Conservation (phyloP, 768 basidiomycete genomes). For the Amanita rubescens region DNA sequence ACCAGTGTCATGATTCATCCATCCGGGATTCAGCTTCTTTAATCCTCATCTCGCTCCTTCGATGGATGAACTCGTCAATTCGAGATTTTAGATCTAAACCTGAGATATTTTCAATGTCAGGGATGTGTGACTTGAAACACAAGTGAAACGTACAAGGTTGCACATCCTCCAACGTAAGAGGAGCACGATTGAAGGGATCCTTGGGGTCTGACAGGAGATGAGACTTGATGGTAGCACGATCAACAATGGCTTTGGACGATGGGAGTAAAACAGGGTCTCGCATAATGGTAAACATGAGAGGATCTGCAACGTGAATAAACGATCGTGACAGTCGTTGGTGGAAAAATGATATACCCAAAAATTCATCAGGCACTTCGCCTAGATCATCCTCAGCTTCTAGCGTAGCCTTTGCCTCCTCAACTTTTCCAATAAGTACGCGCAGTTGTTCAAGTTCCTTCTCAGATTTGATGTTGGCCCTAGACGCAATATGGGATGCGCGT, state of each 20-base stretch:
- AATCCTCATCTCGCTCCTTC: slow-evolving; percentile 33
- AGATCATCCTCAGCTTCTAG: slow-evolving; percentile 88
- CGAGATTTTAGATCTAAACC: slow-evolving; percentile 65
- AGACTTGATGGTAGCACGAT: slow-evolving; percentile 90
- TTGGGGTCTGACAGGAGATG: slow-evolving; percentile 86
- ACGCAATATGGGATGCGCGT: slow-evolving; percentile 59
- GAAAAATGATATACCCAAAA: slow-evolving; percentile 55
- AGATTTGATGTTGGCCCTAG: slow-evolving; percentile 60
- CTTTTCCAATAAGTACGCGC: slow-evolving; percentile 63
- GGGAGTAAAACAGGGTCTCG: slow-evolving; percentile 90
- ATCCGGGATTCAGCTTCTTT: background rate
- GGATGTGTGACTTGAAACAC: slow-evolving; percentile 6
- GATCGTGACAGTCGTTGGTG: background rate
- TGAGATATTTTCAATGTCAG: slow-evolving; percentile 16
- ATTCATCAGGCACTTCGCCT: slow-evolving; percentile 93
- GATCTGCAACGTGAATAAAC: slow-evolving; percentile 45
- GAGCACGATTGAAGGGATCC: slow-evolving; percentile 93
- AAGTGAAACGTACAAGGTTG: slow-evolving; percentile 50
- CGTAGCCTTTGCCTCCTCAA: slow-evolving; percentile 74
- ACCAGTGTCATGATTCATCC: background rate
- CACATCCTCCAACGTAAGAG: slow-evolving; percentile 74
- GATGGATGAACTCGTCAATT: slow-evolving; percentile 66
- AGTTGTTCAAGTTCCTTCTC: slow-evolving; percentile 70
- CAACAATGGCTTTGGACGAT: slow-evolving; percentile 69
- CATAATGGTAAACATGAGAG: slow-evolving; percentile 90